phyloP scores from a whole-genome alignment of 768 basidiomycete genomes.

The Artomyces pyxidatus region DNA sequence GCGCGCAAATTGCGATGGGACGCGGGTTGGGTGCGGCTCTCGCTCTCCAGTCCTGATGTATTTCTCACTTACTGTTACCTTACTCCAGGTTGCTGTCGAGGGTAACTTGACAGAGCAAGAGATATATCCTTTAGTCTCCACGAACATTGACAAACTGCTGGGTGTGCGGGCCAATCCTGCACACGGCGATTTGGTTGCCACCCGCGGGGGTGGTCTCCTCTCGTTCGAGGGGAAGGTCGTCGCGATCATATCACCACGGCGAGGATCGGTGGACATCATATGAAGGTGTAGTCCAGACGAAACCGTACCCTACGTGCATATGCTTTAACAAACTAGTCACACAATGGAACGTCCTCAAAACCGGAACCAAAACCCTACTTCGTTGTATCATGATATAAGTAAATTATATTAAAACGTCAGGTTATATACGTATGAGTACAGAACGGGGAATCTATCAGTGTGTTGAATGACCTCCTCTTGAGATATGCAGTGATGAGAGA shows the following conservation, averaged over 20 bases:
- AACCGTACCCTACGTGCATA: too few species aligned
- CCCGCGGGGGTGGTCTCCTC: slow-evolving; percentile 23
- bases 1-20: background rate
- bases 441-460: slow-evolving; percentile 8
- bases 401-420: background rate
- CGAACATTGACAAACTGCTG: slow-evolving; percentile 35
- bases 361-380: too few species aligned
- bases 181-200: slow-evolving; percentile 31
- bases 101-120: slow-evolving; percentile 27
- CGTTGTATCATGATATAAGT: background rate
- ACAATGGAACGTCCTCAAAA: too few species aligned
- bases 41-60: too few species aligned
- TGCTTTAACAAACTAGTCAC: too few species aligned
- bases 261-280: slow-evolving; percentile 23
- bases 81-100: slow-evolving; percentile 28
- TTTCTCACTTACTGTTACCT: too few species aligned
- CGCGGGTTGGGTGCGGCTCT: background rate
- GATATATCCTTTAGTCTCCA: slow-evolving; percentile 29
- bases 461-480: background rate
- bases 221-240: slow-evolving; percentile 27
- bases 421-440: slow-evolving; percentile 1
- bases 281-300: slow-evolving; percentile 14
- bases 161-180: slow-evolving; percentile 20
- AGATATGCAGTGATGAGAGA: slow-evolving; percentile 1
- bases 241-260: slow-evolving; percentile 20